Percentiles rank a stretch among this genome's conserved stretches.
Conservation (phyloP, 352 stramenopile genomes). For the Albugo laibachii region DNA sequence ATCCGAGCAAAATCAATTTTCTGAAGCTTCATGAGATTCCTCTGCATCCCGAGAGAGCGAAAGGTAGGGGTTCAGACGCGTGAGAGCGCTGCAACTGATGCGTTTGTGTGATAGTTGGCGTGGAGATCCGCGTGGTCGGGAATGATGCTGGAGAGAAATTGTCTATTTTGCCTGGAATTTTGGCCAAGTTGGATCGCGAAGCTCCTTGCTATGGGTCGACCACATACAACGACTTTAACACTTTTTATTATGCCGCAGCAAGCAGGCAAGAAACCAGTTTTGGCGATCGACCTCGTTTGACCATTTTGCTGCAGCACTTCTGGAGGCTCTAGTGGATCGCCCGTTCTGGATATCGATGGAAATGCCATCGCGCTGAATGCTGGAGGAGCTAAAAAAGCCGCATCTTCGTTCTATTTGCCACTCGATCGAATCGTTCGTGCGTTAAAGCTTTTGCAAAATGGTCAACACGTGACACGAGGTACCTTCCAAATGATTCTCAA, state of each 20-base stretch:
- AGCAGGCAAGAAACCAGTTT: constrained; percentile 9
- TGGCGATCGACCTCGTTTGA: not conserved
- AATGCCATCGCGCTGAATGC: constrained; percentile 84
- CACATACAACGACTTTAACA: constrained; percentile 86
- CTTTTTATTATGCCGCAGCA: constrained; percentile 81
- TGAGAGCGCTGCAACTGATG: not conserved
- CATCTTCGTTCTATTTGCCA: constrained; percentile 82
- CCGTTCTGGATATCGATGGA: constrained; percentile 75
- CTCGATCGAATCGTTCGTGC: constrained; percentile 71
- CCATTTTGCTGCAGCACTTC: constrained; percentile 27
- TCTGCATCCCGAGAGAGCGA: constrained; percentile 63
- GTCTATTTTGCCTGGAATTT: constrained; percentile 75
- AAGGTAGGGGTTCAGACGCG: constrained; percentile 15
- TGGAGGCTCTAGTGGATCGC: constrained; percentile 74
- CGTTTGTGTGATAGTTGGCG: constrained; percentile 28
- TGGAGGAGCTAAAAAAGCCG: constrained; percentile 70
- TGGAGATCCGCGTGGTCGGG: constrained; percentile 82
- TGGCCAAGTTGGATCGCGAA: constrained; percentile 81
- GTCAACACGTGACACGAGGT: constrained; percentile 33
- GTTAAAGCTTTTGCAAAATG: constrained; percentile 37
- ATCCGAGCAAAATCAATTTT: constrained; percentile 79
- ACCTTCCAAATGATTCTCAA: constrained; percentile 79
- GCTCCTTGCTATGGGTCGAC: constrained; percentile 71
- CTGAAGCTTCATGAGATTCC: constrained; percentile 69
- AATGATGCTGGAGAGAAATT: constrained; percentile 87